Evolutionary conservation across 2,329 filamentous ascomycete genomes (phyloP), one percentile per base, ranked within the genome.

Genomic region (Graphilbum sp.): DNA sequence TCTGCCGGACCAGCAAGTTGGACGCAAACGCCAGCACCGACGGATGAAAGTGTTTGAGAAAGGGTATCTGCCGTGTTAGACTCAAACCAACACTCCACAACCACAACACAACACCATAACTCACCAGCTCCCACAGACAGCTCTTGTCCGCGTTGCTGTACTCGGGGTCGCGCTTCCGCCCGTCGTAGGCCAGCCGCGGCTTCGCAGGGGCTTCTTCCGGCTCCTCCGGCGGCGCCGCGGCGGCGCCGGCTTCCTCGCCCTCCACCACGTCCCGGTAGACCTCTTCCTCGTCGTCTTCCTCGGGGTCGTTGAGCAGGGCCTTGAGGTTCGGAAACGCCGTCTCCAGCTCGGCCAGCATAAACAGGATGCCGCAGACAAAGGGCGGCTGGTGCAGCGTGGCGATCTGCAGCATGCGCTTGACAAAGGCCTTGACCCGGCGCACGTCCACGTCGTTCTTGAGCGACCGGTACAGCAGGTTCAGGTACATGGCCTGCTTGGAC

Each of bases 401-500:
- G 31, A 93, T 67, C 55, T 98, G 90, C 33, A 96, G 63, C 57
- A 98, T 73, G 43, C 90, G 74, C 63, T 98, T 98, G 32, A 87
- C 79, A 52, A 98, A 98, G 2, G 90, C 90, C 60, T 96, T 93
- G 41, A 96, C 83, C 27, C 90, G 76, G 48, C 87, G 86, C 42
- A 84, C 72, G 54, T 87, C 90, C n/a, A 88, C 63, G 50, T 98
- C 90, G 27, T 78, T 75, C 62, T 93, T 96, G 44, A 98, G 62
- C 12, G 88, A 75, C 47, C 84, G 79, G 56, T 87, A 90, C 4
- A 98, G 62, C 15, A 98, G 67, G 52, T 98, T 98, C 43, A 98
- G 69, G 53, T 95, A 98, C 49, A 98, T 70, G 25, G 88, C 78
- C 54, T 98, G 88, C 59, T 98, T 98, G 3, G 88, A 96, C 5